These are phyloP conservation scores for Clonostachys byssicola DNA, from an alignment of 2,329 filamentous ascomycete genomes.

Conservation along the genomic window DNA sequence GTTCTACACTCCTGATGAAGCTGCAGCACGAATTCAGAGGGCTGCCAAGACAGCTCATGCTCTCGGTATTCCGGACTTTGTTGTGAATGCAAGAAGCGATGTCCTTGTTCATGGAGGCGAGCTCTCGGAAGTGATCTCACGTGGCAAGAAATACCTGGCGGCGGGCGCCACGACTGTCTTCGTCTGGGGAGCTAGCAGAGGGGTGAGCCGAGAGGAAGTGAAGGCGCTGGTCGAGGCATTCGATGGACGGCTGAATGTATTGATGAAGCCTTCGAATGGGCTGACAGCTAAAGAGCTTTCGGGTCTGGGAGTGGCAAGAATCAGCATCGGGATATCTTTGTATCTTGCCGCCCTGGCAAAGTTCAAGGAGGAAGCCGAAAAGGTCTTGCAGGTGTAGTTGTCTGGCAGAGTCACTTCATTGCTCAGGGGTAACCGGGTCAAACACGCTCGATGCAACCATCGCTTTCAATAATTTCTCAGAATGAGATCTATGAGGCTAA, in stretches of 20 bases:
- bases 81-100: conserved; percentile 56
- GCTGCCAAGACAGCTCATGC: conserved; percentile 36
- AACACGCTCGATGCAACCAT: too few species aligned
- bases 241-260: conserved; percentile 33
- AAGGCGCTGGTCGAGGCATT: conserved; percentile 40
- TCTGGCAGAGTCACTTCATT: too few species aligned
- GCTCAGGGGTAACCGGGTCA: too few species aligned
- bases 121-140: conserved; percentile 39
- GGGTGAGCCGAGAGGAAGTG: conserved; percentile 41
- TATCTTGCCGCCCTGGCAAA: conserved; percentile 32
- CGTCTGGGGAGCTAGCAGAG: conserved; percentile 49
- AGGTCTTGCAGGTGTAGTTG: conserved; percentile 14
- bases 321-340: conserved; percentile 48
- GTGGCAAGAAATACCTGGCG: conserved; percentile 50
- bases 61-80: conserved; percentile 48
- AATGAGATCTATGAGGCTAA: too few species aligned
- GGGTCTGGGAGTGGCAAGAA: conserved; percentile 46
- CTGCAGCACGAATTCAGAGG: conserved; percentile 36
- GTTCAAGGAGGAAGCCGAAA: conserved; percentile 23
- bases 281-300: conserved; percentile 38
- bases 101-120: conserved; percentile 28
- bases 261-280: conserved; percentile 35
- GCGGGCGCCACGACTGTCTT: conserved; percentile 57
- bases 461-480: too few species aligned
- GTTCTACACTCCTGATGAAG: conserved; percentile 29